Evolutionary conservation across 179 eudicot species (phyloP).

Genomic region (Amaranthus tricolor): DNA sequence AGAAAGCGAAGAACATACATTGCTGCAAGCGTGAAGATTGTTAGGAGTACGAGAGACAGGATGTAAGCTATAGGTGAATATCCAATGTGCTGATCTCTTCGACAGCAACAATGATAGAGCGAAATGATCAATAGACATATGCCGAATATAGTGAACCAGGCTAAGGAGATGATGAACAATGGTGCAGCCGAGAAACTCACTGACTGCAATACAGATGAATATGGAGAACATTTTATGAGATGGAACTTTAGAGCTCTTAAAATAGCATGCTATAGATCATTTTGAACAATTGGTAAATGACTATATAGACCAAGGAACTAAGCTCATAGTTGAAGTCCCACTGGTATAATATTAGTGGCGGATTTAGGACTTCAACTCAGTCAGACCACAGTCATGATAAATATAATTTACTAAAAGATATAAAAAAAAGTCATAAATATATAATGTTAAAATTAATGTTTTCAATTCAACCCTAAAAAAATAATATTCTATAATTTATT

Average conservation of each 20-base stretch:
- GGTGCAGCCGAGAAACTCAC: conserved; percentile 80
- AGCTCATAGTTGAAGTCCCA: no score
- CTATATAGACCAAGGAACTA: no score
- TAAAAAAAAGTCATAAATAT: no score
- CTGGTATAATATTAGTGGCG: no score
- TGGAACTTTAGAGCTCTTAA: background rate
- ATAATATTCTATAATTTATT: no score
- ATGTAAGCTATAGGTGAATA: conserved; percentile 71
- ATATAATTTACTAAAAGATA: no score
- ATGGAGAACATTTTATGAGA: background rate
- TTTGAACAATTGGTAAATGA: no score
- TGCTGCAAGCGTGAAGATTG: conserved; percentile 71
- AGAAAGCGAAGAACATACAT: conserved; percentile 45
- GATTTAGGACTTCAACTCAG: no score
- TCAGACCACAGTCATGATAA: no score
- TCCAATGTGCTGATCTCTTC: conserved; percentile 62
- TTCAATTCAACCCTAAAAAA: no score
- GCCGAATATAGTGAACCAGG: conserved; percentile 79
- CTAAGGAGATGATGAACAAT: conserved; percentile 50
- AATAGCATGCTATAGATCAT: no score
- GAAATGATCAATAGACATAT: conserved; percentile 50
- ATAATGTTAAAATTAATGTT: no score
- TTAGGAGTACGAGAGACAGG: conserved; percentile 67
- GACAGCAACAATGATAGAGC: conserved; percentile 66
- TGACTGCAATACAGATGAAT: conserved; percentile 57